Base-by-base conservation (phyloP, 495 filamentous ascomycete species). In the Viridothelium virens region DNA sequence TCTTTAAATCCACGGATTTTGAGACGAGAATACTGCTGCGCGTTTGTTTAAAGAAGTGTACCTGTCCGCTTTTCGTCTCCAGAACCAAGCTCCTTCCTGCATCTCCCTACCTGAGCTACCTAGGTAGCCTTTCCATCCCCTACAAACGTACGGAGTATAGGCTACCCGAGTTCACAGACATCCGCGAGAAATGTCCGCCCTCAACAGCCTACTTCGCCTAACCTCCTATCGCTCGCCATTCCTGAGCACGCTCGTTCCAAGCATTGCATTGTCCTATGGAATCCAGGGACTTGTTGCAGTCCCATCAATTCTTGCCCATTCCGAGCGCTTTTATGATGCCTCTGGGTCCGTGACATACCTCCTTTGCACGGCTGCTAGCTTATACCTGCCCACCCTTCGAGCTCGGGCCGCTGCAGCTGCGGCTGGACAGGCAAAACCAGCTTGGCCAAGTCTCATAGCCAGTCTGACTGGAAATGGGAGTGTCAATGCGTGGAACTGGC, bases 251-350 rank as follows among this genome's bases (percentile, higher is more conserved):
- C 77, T 86, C 5, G 76, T 86, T 34, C 86, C 86, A 12, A 78
- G 79, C 67, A 77, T 87, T 34, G 79, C 78, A 31, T 79, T 85
- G 25, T 84, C 81, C 37, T 85, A 81, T 63, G 79, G 79, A 2
- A 75, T 85, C 61, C 83, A 86, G 75, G 71, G 78, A 36, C 81
- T 77, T 62, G 81, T 81, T 38, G 87, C 83, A 6, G 68, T 87
- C 7, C 86, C 86, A 4, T 86, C 85, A 2, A 84, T 87, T 50
- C 63, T 78, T 67, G 73, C 76, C 50, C 80, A 83, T 69, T 80
- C 81, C 12, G 85, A 88, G 64, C 80, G 81, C 56, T 87, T 86
- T 77, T 89, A 85, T 72, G 87, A 89, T 70, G 76, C 84, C 63
- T 87, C 84, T 1, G 86, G 86, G 67, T 82, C 81, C 2, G 69